Conservation (phyloP, 495 filamentous ascomycete genomes). For the Halenospora varia region DNA sequence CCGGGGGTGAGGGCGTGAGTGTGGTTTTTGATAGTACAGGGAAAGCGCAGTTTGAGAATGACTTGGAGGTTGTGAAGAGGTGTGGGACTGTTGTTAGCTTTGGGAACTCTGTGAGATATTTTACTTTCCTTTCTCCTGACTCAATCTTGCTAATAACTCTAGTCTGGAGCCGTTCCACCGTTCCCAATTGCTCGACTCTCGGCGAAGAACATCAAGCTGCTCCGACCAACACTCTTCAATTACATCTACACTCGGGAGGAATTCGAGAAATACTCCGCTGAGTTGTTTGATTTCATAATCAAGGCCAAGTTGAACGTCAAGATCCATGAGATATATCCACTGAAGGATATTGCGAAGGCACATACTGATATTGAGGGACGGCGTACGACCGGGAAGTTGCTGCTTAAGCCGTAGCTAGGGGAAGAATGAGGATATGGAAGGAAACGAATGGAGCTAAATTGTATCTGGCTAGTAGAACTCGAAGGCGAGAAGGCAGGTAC, state of each 20-base stretch:
- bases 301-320: conserved; percentile 65
- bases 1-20: conserved; percentile 62
- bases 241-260: conserved; percentile 79
- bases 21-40: conserved; percentile 91
- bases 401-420: conserved; percentile 37
- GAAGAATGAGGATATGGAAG: neutral
- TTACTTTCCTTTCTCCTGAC: neutral
- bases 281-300: conserved; percentile 69
- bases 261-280: conserved; percentile 62
- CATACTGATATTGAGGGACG: conserved; percentile 80
- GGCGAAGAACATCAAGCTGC: conserved; percentile 76
- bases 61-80: conserved; percentile 69
- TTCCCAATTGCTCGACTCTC: conserved; percentile 62
- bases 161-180: conserved; percentile 69
- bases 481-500: too few species aligned
- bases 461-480: too few species aligned
- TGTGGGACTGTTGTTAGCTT: conserved; percentile 86
- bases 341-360: conserved; percentile 69
- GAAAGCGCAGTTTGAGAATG: conserved; percentile 79
- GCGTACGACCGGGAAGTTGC: conserved; percentile 78
- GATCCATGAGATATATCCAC: conserved; percentile 79
- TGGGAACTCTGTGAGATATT: conserved; percentile 71
- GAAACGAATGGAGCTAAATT: too few species aligned
- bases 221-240: conserved; percentile 67
- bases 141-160: too few species aligned